Evolutionary conservation across 306 rosid genomes (phyloP).

Genomic region (Elaeagnus macrophylla): DNA sequence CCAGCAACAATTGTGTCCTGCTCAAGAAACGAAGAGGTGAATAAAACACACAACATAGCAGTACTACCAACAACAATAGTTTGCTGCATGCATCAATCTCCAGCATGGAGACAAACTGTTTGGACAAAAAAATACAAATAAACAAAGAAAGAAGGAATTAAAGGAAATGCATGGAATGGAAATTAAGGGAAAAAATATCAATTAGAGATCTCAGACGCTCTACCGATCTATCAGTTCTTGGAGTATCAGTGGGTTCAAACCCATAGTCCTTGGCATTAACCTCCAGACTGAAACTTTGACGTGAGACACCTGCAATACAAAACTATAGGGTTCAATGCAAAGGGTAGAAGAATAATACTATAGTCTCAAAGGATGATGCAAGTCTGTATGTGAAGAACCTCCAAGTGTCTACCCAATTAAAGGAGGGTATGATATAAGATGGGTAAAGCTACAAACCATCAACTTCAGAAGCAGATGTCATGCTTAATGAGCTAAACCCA

Average conservation of each 20-base stretch:
- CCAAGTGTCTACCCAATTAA: neutral
- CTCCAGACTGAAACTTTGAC: slow-evolving; percentile 70
- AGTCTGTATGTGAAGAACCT: neutral
- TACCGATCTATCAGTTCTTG: slow-evolving; percentile 98
- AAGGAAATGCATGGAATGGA: slow-evolving; percentile 12
- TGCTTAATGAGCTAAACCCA: slow-evolving; percentile 56
- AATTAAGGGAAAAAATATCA: neutral
- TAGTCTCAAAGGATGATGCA: slow-evolving; percentile 8
- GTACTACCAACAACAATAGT: too few species aligned
- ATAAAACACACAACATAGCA: too few species aligned
- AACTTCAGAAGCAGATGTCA: slow-evolving; percentile 39
- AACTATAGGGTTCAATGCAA: slow-evolving; percentile 11
- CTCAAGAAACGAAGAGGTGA: too few species aligned
- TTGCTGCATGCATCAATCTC: too few species aligned
- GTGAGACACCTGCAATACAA: slow-evolving; percentile 68
- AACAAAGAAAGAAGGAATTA: neutral
- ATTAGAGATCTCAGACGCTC: slow-evolving; percentile 14
- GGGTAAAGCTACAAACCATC: slow-evolving; percentile 46
- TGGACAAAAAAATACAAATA: neutral
- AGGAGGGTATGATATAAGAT: slow-evolving; percentile 13
- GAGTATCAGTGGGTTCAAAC: slow-evolving; percentile 81
- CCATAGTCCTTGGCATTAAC: slow-evolving; percentile 82
- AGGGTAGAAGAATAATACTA: slow-evolving; percentile 4
- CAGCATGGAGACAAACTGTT: neutral
- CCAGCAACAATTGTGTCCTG: too few species aligned